Base-by-base conservation (phyloP, 495 filamentous ascomycete genomes). In the Pseudomonodictys pantanalensis region DNA sequence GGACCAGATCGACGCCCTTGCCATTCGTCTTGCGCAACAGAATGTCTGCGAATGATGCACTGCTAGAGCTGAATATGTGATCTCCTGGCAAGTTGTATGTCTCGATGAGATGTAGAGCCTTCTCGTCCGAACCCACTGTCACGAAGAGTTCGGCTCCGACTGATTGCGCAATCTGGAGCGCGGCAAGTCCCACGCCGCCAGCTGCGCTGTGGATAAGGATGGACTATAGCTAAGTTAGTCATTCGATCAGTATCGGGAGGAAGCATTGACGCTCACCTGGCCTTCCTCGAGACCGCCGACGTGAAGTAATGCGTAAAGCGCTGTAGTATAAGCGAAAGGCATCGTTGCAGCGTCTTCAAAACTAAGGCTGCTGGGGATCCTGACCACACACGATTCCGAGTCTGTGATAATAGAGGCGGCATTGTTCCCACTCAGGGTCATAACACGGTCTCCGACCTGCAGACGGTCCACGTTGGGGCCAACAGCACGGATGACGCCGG, bases 261-360 rank as follows among this genome's bases (percentile, higher is more conserved):
- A 15, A 8, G 32, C 32, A 15, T 35, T 15, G 32, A 15, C 15
- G 32, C 32, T 35, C 32, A 35, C 60, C 48, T 78, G 62, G 3
- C 57, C 65, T 12, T 49, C 18, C 39, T 62, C 41, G 9, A 76
- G 65, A 1, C 53, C 56, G 6, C 62, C 72, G 1, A 77, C 41
- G 20, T 74, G 60, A n/a, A 69, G 62, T 0, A 87, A 65, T 0
- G 78, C 73, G 68, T 87, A 79, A 59, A 82, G 83, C 0, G 85
- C 84, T 0, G 83, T 83, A 51, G 69, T 69, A 52, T 78, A 87
- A 2, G 78, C 79, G 2, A 84, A 69, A 0, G 83, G 84, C 0
- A 86, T 66, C 10, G 78, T 77, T 1, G 79, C 81, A 12, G 17
- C 45, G 15, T 12, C 45, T 9, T 24, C 7, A 44, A 44, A 44